Percentiles rank a stretch among this genome's conserved stretches.
These are phyloP conservation scores for Ustanciosporium gigantosporum DNA, from an alignment of 1,284 basidiomycete species.

Conservation along the genomic window DNA sequence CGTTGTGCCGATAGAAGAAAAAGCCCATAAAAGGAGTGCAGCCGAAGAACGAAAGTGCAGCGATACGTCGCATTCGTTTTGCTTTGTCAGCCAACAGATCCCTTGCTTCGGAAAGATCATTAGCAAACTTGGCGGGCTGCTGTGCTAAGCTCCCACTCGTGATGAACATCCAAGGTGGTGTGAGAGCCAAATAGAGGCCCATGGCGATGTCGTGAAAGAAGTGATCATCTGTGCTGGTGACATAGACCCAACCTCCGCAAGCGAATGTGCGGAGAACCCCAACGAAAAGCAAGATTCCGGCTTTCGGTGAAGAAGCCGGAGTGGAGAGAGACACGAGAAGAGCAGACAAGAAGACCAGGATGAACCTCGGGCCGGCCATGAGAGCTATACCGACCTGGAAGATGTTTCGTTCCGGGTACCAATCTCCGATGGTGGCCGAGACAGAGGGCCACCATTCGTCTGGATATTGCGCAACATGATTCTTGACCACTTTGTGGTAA, in stretches of 20 bases:
- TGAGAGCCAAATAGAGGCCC: slow-evolving; percentile 67
- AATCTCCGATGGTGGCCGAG: slow-evolving; percentile 83
- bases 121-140: slow-evolving; percentile 2
- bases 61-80: slow-evolving; percentile 31
- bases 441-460: slow-evolving; percentile 92
- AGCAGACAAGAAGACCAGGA: slow-evolving; percentile 73
- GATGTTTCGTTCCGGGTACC: slow-evolving; percentile 82
- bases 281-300: slow-evolving; percentile 65
- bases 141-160: slow-evolving; percentile 44
- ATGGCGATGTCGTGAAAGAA: slow-evolving; percentile 85
- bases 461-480: slow-evolving; percentile 78
- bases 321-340: slow-evolving; percentile 46
- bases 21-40: slow-evolving; percentile 55
- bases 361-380: slow-evolving; percentile 72
- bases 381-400: slow-evolving; percentile 90
- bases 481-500: slow-evolving; percentile 86
- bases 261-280: slow-evolving; percentile 78
- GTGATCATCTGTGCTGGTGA: slow-evolving; percentile 78
- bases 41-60: slow-evolving; percentile 45
- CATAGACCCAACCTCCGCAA: slow-evolving; percentile 90
- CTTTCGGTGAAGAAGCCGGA: slow-evolving; percentile 15
- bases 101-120: background rate
- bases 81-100: slow-evolving; percentile 28
- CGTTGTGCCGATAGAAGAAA: slow-evolving; percentile 54
- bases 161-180: slow-evolving; percentile 72